Evolutionary conservation across 2,329 filamentous ascomycete species (phyloP), one percentile per base, ranked within the genome.

Genomic region (Aspergillus alliaceus): DNA sequence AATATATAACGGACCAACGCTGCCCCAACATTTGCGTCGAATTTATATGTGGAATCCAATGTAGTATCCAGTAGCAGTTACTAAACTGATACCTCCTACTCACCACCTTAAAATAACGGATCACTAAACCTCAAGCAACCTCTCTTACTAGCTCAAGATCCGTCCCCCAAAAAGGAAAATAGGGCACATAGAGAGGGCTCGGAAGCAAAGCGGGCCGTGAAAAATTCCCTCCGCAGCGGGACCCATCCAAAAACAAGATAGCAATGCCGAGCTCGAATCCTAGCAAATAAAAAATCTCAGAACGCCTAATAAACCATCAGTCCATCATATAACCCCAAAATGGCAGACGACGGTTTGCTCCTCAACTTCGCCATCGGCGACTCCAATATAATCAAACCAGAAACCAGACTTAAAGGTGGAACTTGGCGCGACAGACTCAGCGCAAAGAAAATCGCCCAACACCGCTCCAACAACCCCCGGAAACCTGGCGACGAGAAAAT

Each of bases 301-400:
- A n/a, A 3, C 3, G 5, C 22, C 39, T n/a, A 22, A 15, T 8
- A 44, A 44, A 14, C 20, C 40, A 40, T 15, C 15, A 31, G 15
- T 25, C 35, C 46, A 18, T 14, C 20, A 56, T 46, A 29, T 29
- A 42, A 8, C 2, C 18, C 25, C 18, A 64, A 52, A 39, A 97
- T 98, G 93, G 90, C 90, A 51, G 93, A 98, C 80, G 90, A 96
- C 86, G 92, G 92, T 65, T 90, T 99, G 86, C 84, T 97, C 56
- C 81, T 98, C 71, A 98, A 98, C 69, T 97, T 98, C 72, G 87
- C 91, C 66, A 80, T 96, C 56, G 84, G 85, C 27, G 86, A 90
- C 62, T 83, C 80, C 59, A 83, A 80, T 18, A 83, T 89, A 12
- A 72, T 90, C 53, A 82, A 87, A 59, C 80, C 83, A 6, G 81